phyloP scores from a whole-genome alignment of 805 yeast genomes.

The Zygotorulaspora sp. region DNA sequence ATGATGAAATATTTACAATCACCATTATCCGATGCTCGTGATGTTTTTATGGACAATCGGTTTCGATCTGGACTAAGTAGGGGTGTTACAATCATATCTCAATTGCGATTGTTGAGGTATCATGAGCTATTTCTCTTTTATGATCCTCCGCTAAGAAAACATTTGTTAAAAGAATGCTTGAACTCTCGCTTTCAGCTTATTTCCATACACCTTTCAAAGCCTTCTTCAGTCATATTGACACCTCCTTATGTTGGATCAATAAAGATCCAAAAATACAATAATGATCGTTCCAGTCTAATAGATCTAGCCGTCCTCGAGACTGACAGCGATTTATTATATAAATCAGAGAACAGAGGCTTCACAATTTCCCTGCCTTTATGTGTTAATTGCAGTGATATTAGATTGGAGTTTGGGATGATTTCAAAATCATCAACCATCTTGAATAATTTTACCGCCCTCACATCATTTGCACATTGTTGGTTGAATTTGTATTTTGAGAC shows the following conservation, averaged over 20 bases:
- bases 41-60: conserved; percentile 51
- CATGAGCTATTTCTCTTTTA: conserved; percentile 35
- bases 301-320: conserved; percentile 13
- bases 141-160: conserved; percentile 11
- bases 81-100: conserved; percentile 73
- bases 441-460: conserved; percentile 16
- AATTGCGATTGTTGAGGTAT: conserved; percentile 61
- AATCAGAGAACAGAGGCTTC: conserved; percentile 6
- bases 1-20: conserved; percentile 48
- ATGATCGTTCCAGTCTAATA: conserved; percentile 14
- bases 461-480: conserved; percentile 38
- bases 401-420: conserved; percentile 24
- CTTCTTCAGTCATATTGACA: conserved; percentile 13
- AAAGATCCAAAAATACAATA: conserved; percentile 23
- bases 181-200: conserved; percentile 15
- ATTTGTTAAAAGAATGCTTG: conserved; percentile 12
- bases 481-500: conserved; percentile 44
- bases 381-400: conserved; percentile 20
- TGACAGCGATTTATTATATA: conserved; percentile 11
- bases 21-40: conserved; percentile 45
- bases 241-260: conserved; percentile 13
- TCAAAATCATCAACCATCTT: conserved; percentile 16
- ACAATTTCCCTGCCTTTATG: conserved; percentile 12
- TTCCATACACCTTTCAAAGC: conserved; percentile 18
- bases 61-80: conserved; percentile 51